Base-by-base conservation (phyloP, 2,329 filamentous ascomycete species). In the Didymella lethalis region DNA sequence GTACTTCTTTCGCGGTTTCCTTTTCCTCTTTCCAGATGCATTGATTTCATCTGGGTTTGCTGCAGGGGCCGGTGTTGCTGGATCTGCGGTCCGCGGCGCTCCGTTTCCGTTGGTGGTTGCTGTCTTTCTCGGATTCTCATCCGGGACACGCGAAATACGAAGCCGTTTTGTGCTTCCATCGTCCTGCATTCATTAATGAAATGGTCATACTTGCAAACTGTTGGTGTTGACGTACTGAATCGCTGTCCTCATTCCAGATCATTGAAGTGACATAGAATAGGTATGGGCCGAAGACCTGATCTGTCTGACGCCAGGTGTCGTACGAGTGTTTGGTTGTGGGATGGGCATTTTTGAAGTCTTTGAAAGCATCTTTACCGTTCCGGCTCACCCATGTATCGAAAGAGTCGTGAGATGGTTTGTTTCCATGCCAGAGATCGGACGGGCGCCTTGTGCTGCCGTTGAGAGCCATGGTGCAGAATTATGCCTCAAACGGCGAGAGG, bases 181-280 rank as follows among this genome's bases (percentile, higher is more conserved):
- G 52, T 74, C 69, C 71, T 75, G 50, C 40, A 49, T 31, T 58
- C 44, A 61, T 76, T 48, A 74, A 63, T 38, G 48, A 59, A 54
- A 29, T 53, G 34, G 38, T 28, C 16, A 49, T 26, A 54, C 38
- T 10, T 41, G 14, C 23, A 31, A 34, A 38, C 20, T 25, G 6
- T 25, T 49, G 34, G 26, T 7, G 23, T 46, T 43, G 29, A 69
- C 73, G 45, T 66, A 76, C 74, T 46, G 63, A 70, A 20, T 71
- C 68, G 38, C 66, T 67, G 14, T 64, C 64, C 51, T 72, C 71
- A 11, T 73, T 66, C 63, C 69, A 73, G 25, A 73, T 65, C 41
- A 67, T 60, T 45, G 71, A 50, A 48, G 73, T 67, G 18, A 71
- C 66, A 53, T 73, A 67, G 58, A 71, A 75, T 18, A 76, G 54